Base-by-base conservation (phyloP, 352 stramenopile species). In the Globisporangium carolinianum region DNA sequence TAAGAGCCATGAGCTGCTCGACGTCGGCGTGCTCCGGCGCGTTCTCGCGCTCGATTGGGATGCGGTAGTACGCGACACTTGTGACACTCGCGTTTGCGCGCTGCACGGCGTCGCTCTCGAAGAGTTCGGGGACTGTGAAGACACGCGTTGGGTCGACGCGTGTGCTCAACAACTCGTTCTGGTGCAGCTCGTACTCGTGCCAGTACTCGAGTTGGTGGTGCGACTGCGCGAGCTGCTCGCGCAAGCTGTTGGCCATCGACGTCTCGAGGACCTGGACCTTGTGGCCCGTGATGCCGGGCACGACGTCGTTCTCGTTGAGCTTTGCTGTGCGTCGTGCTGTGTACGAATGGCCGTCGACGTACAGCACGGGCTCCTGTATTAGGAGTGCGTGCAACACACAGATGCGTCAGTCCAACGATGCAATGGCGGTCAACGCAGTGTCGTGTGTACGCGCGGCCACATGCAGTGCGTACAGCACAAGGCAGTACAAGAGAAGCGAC, bases 41-140 rank as follows among this genome's bases (percentile, higher is more conserved):
- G 47, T 92, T 94, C 69, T 92, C 83, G 3, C 84, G 71, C 37
- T 90, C 82, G 37, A 94, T 91, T 1, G 84, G 82, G 51, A 91
- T 81, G 35, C 84, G 80, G 41, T 77, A 69, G 60, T 92, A 94
- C 46, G 55, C 64, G 12, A 92, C 58, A 36, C 67, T 79, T 52
- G 82, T 36, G 55, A 92, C 79, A 9, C 56, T 58, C 3, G 60
- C 51, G 1, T 62, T 61, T n/a, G 65, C 64, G 15, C 72, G 66
- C 6, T 53, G 53, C 24, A 89, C 69, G 0, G 71, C 57, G 4
- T 65, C 52, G 15, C 61, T 76, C 57, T 83, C 68, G 62, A 85
- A 92, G 50, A 94, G 41, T 48, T 94, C 82, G 0, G 79, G 68
- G 4, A 92, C 64, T 18, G 82, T 94, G 54, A 82, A 51, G 6